These are phyloP conservation scores for Lentinula sp. DNA, from an alignment of 768 basidiomycete species.

Conservation along the genomic window DNA sequence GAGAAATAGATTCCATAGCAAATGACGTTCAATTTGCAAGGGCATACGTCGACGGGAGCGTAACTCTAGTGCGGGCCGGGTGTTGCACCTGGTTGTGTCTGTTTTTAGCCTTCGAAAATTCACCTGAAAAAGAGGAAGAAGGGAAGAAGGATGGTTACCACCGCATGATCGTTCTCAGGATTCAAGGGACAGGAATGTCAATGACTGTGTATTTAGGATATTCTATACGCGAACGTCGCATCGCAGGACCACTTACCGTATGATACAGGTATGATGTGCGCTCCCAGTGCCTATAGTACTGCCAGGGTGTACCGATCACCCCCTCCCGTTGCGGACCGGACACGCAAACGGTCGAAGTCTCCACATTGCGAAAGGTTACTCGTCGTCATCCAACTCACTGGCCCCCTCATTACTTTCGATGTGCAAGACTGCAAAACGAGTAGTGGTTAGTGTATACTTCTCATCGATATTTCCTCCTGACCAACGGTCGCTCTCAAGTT, in stretches of 20 bases:
- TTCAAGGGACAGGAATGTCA: no score
- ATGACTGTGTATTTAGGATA: no score
- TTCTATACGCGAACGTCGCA: no score
- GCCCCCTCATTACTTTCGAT: neutral
- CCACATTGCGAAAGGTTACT: neutral
- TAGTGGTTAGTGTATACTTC: neutral
- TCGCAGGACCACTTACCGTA: no score
- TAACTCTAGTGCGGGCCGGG: slow-evolving; percentile 1
- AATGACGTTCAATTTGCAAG: neutral
- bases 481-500: neutral
- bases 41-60: neutral
- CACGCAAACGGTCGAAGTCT: neutral
- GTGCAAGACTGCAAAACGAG: slow-evolving; percentile 1
- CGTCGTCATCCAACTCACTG: neutral
- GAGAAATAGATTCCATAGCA: neutral
- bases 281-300: no score
- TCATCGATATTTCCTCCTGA: neutral
- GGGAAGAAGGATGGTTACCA: neutral
- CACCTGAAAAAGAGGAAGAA: neutral
- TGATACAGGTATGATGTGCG: no score
- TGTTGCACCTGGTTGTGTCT: slow-evolving; percentile 8
- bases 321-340: neutral
- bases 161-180: neutral
- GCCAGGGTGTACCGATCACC: no score
- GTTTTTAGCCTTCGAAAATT: neutral